Conservation (phyloP, 2,329 filamentous ascomycete species). For the Colletotrichum sp. region DNA sequence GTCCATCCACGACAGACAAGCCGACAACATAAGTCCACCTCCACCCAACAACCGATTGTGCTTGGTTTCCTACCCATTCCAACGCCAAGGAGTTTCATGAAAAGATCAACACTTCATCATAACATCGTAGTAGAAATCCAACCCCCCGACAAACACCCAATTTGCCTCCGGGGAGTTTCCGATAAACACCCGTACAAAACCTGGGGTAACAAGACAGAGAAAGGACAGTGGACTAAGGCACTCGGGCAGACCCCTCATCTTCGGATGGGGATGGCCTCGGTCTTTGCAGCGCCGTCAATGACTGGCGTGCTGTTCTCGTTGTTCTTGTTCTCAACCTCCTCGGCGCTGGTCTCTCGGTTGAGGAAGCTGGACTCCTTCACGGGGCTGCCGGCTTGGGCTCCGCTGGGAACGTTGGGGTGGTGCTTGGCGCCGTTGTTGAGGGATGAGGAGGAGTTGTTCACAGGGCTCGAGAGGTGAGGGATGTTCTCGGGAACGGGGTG, state of each 20-base stretch:
- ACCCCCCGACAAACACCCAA: conserved; percentile 11
- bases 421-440: conserved; percentile 20
- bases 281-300: conserved; percentile 23
- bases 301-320: conserved; percentile 2
- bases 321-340: conserved; percentile 42
- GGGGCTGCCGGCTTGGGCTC: conserved; percentile 73
- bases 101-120: conserved; percentile 21
- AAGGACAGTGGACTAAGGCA: neutral
- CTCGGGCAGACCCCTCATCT: conserved; percentile 44
- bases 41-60: conserved; percentile 10
- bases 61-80: conserved; percentile 9
- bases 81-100: conserved; percentile 15
- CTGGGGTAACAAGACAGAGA: conserved; percentile 4
- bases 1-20: neutral
- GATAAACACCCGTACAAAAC: conserved; percentile 13
- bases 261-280: conserved; percentile 67
- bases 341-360: conserved; percentile 79
- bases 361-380: conserved; percentile 91
- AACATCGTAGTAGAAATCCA: conserved; percentile 18
- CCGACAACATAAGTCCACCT: neutral
- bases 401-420: conserved; percentile 28
- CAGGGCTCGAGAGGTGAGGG: conserved; percentile 80
- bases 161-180: conserved; percentile 1
- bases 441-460: conserved; percentile 35
- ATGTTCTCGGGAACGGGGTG: conserved; percentile 96